These are phyloP conservation scores for Saturnispora diversa DNA, from an alignment of 805 yeast genomes.

Conservation along the genomic window DNA sequence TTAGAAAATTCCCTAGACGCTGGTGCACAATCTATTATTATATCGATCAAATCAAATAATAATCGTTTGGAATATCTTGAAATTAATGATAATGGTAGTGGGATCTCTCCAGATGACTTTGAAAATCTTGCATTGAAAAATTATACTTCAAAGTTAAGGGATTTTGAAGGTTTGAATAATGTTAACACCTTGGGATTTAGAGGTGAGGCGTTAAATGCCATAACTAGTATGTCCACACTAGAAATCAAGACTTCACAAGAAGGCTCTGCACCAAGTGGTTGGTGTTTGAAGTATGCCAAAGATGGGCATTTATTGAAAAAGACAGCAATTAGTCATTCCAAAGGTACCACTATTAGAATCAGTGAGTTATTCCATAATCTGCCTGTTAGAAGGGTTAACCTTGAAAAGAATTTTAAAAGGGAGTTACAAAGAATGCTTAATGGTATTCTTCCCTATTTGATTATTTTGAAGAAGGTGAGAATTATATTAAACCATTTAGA, in stretches of 20 bases:
- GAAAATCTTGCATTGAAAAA: constrained; percentile 50
- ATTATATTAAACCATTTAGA: constrained; percentile 52
- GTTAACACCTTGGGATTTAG: constrained; percentile 64
- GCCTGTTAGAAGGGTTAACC: constrained; percentile 78
- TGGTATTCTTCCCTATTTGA: constrained; percentile 57
- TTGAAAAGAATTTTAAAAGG: constrained; percentile 55
- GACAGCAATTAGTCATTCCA: constrained; percentile 40
- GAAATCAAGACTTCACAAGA: constrained; percentile 42
- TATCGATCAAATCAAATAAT: constrained; percentile 46
- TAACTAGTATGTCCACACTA: constrained; percentile 49
- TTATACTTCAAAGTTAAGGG: constrained; percentile 55
- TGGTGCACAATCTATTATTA: constrained; percentile 54
- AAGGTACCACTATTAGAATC: constrained; percentile 63
- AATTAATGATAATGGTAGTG: constrained; percentile 60
- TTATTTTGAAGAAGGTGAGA: constrained; percentile 51
- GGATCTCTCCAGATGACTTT: constrained; percentile 48
- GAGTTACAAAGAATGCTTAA: constrained; percentile 66
- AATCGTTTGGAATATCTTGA: constrained; percentile 49
- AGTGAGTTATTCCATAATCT: constrained; percentile 53
- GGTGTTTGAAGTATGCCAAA: constrained; percentile 43
- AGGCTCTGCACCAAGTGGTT: constrained; percentile 48
- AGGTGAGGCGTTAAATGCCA: constrained; percentile 73
- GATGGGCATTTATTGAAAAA: constrained; percentile 42
- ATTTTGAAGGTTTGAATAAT: constrained; percentile 44
- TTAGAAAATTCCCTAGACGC: constrained; percentile 88